Percentiles rank a stretch among this genome's conserved stretches.
These are phyloP conservation scores for Neurospora sp. DNA, from an alignment of 495 filamentous ascomycete species.

Conservation along the genomic window DNA sequence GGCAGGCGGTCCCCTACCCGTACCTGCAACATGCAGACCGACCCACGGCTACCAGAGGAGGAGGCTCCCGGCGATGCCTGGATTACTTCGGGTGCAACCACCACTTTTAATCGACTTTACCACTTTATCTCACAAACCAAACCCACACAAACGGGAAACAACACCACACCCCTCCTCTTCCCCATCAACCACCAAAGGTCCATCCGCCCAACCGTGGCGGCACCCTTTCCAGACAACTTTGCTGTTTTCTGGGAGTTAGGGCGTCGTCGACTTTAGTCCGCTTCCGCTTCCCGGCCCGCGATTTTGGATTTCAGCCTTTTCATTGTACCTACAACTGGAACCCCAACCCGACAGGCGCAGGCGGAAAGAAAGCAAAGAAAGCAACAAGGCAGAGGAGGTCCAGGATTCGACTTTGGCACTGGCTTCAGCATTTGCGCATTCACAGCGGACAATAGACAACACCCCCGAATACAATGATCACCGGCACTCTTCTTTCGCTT, in stretches of 20 bases:
- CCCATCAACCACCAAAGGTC: constrained; percentile 1
- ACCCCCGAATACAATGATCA: constrained; percentile 35
- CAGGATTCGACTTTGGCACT: background rate
- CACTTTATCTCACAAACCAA: background rate
- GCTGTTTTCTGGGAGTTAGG: background rate
- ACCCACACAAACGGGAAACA: constrained; percentile 1
- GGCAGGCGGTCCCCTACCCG: background rate
- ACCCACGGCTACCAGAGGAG: background rate
- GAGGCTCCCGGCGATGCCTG: background rate
- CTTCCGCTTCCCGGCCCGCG: background rate
- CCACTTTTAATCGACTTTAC: background rate
- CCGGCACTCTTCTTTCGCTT: constrained; percentile 34
- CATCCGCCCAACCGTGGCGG: constrained; percentile 2
- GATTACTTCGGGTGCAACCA: background rate
- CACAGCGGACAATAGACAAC: constrained; percentile 11
- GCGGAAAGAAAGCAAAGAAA: background rate
- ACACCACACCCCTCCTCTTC: background rate
- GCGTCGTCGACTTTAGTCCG: background rate
- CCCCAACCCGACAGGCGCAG: background rate
- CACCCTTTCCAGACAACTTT: background rate
- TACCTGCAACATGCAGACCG: background rate
- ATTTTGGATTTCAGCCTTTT: background rate
- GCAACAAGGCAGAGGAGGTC: background rate
- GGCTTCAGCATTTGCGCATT: background rate
- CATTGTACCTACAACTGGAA: background rate